These are phyloP conservation scores for Penicillium chermesinum DNA, from an alignment of 495 filamentous ascomycete species.

Conservation along the genomic window DNA sequence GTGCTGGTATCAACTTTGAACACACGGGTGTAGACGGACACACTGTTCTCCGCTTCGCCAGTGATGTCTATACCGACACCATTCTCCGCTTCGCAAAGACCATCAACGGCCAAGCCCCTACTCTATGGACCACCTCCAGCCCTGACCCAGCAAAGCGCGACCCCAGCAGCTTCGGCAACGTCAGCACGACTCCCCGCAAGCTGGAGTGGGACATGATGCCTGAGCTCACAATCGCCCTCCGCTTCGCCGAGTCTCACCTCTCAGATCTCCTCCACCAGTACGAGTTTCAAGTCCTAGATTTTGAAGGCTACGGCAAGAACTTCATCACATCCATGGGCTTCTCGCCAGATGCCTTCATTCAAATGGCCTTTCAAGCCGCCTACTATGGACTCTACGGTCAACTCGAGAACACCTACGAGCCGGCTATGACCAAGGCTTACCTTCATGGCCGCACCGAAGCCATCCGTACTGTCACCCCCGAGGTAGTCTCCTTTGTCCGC, in stretches of 20 bases:
- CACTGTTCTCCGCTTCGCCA: slow-evolving; percentile 92
- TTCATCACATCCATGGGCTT: slow-evolving; percentile 97
- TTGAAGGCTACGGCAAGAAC: slow-evolving; percentile 86
- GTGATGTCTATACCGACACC: slow-evolving; percentile 95
- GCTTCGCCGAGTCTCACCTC: slow-evolving; percentile 91
- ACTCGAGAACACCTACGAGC: slow-evolving; percentile 93
- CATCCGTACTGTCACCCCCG: slow-evolving; percentile 76
- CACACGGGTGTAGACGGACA: slow-evolving; percentile 98
- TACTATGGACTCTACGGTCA: slow-evolving; percentile 97
- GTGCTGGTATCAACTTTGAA: slow-evolving; percentile 97
- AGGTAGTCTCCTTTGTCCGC: slow-evolving; percentile 78
- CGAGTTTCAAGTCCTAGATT: slow-evolving; percentile 91
- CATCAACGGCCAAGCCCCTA: slow-evolving; percentile 92
- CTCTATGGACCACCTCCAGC: slow-evolving; percentile 82
- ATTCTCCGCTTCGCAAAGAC: slow-evolving; percentile 93
- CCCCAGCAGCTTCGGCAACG: slow-evolving; percentile 88
- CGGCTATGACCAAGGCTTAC: slow-evolving; percentile 94
- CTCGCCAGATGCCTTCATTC: slow-evolving; percentile 94
- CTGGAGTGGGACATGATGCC: slow-evolving; percentile 97
- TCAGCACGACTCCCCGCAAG: slow-evolving; percentile 90
- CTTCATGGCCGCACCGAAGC: slow-evolving; percentile 94
- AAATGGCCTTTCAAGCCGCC: slow-evolving; percentile 98
- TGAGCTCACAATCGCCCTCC: slow-evolving; percentile 82
- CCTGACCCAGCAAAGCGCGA: slow-evolving; percentile 94
- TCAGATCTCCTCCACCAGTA: slow-evolving; percentile 96